Evolutionary conservation across 345 rosid species (phyloP), one percentile per base, ranked within the genome.

Genomic region (Odontarrhena argentea): DNA sequence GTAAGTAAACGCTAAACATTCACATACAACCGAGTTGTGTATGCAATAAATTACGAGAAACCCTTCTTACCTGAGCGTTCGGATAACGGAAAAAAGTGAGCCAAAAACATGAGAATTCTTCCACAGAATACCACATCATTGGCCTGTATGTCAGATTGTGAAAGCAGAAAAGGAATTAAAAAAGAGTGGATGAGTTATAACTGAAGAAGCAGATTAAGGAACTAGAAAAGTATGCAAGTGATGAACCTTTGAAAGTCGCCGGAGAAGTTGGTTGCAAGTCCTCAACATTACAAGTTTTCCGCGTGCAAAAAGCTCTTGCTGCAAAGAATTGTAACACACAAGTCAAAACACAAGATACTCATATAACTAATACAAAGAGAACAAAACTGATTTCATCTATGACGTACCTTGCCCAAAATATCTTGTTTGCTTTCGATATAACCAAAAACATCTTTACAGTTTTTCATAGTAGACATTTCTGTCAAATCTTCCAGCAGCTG

Each of bases 281-380:
- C 99, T 88, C 89, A 94, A 79, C 97, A 94, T 94, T 47, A 94
- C 99, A 71, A 94, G 96, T 75, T 94, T 88, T 68, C 99, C 99
- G 40, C 99, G 97, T 63, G 99, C 96, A 84, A 94, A 94, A 41
- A 94, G 91, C 78, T 94, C 99, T 88, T 88, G 96, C 99, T 91
- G 80, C 64, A 75, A 34, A 75, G 15, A 42, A 43, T 68, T 44
- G 54, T 26, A 63, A 42, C 70, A 57, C 4, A 55, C 28, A 55
- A 62, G 43, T 69, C 69, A 56, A 73, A 9, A 43, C 32, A 18
- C 25, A 57, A 69, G 65, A 48, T 34, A 69, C 60, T 48, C 35
- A 49, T 24, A 15, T 14, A 65, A 56, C 45, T 45, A 55, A 56
- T n/a, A 44, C 37, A 55, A 30, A 48, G 35, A 65, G 13, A 4